Base-by-base conservation (phyloP, 2,329 filamentous ascomycete species). In the Beauveria brongniartii region DNA sequence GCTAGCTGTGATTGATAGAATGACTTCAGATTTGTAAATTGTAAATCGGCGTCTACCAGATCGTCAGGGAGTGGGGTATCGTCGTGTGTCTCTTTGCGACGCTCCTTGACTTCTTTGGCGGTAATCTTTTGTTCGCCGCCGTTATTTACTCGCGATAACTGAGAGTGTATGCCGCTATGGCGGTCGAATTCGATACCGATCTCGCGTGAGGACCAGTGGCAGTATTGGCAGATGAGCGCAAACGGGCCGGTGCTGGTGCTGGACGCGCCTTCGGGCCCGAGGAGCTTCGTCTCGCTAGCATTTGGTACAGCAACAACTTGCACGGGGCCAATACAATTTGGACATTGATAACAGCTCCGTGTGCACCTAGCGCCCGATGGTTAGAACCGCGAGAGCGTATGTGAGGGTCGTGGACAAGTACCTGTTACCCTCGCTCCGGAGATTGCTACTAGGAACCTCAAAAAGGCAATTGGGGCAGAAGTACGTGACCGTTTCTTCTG, bases 381-480 rank as follows among this genome's bases (percentile, higher is more conserved):
- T 47, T 46, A 64, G 34, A n/a, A 53, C 22, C 6, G 37, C 5
- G 12, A 50, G 18, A 22, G 22, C 44, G 26, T 22, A 52, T 18
- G 46, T 22, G 37, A 14, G n/a, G 9, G 28, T 52, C 10, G 50
- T 10, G 20, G n/a, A 3, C 10, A 52, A 78, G 63, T 81, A 95
- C 91, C 92, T 86, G 75, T 96, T 97, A 48, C 92, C 92, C 70
- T 99, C 94, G 67, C 87, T 90, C 75, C 93, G 92, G 51, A 97
- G 85, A 69, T 91, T 92, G 70, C 91, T 96, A 72, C 90, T 96
- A 5, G 93, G 92, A 37, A 96, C 93, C 74, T 99, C 94, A 69
- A 99, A 97, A 61, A 99, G 77, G 72, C 94, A 99, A 72, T 86
- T 93, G 5, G 94, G 94, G 69, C 94, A 99, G 75, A 91, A 99